Percentiles rank a stretch among this genome's conserved stretches.
phyloP scores from a whole-genome alignment of 768 basidiomycete species.

The Suillus placidus region DNA sequence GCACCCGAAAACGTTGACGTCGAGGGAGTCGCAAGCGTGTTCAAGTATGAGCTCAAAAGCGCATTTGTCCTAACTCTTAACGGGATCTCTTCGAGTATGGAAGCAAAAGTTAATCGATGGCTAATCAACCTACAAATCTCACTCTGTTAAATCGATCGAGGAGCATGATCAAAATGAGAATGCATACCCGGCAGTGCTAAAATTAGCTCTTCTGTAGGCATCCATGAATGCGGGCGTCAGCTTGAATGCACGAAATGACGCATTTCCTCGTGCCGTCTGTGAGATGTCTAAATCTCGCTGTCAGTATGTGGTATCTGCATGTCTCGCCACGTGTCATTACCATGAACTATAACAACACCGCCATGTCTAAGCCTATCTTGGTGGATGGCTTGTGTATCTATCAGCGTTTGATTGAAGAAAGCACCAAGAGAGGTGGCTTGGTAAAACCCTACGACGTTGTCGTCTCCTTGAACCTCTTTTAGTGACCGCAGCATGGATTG shows the following conservation, averaged over 20 bases:
- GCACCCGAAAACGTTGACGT: constrained; percentile 42
- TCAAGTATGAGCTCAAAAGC: constrained; percentile 77
- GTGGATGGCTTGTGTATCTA: constrained; percentile 85
- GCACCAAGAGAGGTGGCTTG: constrained; percentile 86
- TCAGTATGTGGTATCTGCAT: constrained; percentile 10
- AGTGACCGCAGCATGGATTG: constrained; percentile 82
- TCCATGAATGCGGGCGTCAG: constrained; percentile 79
- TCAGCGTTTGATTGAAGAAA: constrained; percentile 78
- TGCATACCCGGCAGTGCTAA: constrained; percentile 80
- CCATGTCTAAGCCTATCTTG: constrained; percentile 86
- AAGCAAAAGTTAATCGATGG: constrained; percentile 82
- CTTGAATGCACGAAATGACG: constrained; percentile 87
- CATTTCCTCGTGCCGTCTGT: constrained; percentile 78
- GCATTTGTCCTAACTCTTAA: constrained; percentile 83
- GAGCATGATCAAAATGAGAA: constrained; percentile 2
- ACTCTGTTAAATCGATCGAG: constrained; percentile 10
- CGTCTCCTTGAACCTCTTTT: constrained; percentile 89
- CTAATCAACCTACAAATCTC: constrained; percentile 62
- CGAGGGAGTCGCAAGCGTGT: constrained; percentile 53
- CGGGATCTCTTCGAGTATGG: constrained; percentile 84
- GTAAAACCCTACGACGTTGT: constrained; percentile 93
- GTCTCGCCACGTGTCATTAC: constrained; percentile 38
- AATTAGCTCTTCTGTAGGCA: constrained; percentile 81
- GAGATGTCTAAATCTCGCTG: constrained; percentile 61
- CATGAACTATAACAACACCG: constrained; percentile 83